Evolutionary conservation across 208 protist genomes (phyloP).

Genomic region (Leptomonas pyrrhocoris): DNA sequence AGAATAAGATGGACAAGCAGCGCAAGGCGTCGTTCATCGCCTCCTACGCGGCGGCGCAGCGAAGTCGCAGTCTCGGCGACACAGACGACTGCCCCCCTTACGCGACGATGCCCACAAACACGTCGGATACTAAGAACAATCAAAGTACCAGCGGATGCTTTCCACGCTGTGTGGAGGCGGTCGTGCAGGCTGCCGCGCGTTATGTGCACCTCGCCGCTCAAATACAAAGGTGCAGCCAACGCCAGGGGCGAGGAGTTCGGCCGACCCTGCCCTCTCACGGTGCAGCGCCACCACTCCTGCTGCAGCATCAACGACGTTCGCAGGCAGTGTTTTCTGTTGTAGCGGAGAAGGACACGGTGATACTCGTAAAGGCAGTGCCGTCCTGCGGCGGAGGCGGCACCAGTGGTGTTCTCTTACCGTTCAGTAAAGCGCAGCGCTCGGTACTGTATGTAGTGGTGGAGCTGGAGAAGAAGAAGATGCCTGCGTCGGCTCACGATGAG

Average conservation of each 20-base stretch:
- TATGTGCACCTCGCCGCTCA: constrained; percentile 17
- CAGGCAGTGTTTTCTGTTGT: constrained; percentile 32
- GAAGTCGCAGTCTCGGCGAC: constrained; percentile 3
- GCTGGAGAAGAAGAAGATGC: constrained; percentile 18
- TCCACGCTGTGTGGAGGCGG: constrained; percentile 14
- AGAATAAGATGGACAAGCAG: constrained; percentile 2
- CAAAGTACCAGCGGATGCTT: neutral
- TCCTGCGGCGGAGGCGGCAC: neutral
- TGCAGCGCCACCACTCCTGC: neutral
- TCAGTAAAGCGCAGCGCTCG: neutral
- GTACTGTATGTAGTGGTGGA: constrained; percentile 30
- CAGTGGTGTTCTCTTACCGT: no score
- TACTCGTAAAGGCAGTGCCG: constrained; percentile 22
- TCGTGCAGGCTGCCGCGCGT: constrained; percentile 21
- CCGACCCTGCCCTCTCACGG: neutral
- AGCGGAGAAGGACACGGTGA: constrained; percentile 1
- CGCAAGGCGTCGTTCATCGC: constrained; percentile 8
- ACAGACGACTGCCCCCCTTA: neutral
- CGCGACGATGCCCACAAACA: neutral
- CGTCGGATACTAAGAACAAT: neutral
- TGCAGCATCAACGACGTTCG: constrained; percentile 2
- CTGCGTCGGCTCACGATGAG: constrained; percentile 28
- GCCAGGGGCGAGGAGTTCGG: neutral
- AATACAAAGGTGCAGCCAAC: constrained; percentile 4
- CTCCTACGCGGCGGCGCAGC: neutral